A percentile compares a stretch with the other conserved stretches of the same genome.
Conservation (phyloP, 2,329 filamentous ascomycete species). For the Rutstroemia sp. region DNA sequence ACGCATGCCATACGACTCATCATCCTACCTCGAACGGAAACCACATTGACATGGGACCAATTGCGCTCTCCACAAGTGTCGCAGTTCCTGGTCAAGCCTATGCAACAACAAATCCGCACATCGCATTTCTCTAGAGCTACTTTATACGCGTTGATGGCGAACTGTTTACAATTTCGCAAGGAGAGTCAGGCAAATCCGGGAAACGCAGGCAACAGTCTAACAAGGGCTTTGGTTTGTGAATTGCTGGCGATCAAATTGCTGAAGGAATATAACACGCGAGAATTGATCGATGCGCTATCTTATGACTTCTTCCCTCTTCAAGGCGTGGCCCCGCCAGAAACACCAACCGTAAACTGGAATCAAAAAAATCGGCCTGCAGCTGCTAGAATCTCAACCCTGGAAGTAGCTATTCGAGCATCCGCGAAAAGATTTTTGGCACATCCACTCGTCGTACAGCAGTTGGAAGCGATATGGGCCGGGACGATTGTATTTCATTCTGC, state of each 20-base stretch:
- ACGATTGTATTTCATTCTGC: constrained; percentile 91
- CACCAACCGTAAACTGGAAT: constrained; percentile 31
- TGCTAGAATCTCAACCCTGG: constrained; percentile 79
- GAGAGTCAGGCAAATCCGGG: constrained; percentile 76
- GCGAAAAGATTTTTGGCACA: constrained; percentile 90
- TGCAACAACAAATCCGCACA: constrained; percentile 79
- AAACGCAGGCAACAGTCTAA: constrained; percentile 76
- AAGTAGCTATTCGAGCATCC: constrained; percentile 86
- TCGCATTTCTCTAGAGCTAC: constrained; percentile 82
- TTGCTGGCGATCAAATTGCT: constrained; percentile 82
- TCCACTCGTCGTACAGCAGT: constrained; percentile 82
- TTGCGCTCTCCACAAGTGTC: constrained; percentile 92
- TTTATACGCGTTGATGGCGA: constrained; percentile 84
- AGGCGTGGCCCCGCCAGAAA: constrained; percentile 52
- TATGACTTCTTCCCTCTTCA: constrained; percentile 94
- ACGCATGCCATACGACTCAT: constrained; percentile 85
- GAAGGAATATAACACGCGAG: constrained; percentile 81
- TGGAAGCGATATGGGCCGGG: constrained; percentile 97
- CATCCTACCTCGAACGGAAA: constrained; percentile 80
- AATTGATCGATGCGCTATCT: constrained; percentile 87
- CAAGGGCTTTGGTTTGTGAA: constrained; percentile 83
- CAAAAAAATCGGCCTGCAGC: constrained; percentile 41
- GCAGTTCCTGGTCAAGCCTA: constrained; percentile 91
- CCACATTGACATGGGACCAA: constrained; percentile 89
- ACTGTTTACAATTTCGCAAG: constrained; percentile 87